Evolutionary conservation across 805 yeast genomes (phyloP).

Genomic region (Cephaloascus fragrans): DNA sequence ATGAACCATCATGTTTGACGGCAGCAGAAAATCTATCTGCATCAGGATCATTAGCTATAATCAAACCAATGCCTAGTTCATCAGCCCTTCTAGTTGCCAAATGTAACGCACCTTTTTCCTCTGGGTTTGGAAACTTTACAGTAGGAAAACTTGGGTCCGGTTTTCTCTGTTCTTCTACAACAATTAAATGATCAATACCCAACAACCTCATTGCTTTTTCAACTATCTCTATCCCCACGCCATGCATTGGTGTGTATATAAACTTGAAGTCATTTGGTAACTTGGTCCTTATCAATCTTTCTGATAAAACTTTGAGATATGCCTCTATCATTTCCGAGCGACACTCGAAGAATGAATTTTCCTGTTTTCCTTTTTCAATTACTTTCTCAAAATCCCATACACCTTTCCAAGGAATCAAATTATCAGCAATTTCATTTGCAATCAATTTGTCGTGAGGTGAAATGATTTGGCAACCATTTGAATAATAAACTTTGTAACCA

Average conservation of each 20-base stretch:
- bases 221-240: constrained; percentile 72
- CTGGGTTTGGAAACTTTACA: constrained; percentile 90
- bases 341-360: constrained; percentile 23
- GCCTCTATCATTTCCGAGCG: constrained; percentile 28
- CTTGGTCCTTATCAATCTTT: constrained; percentile 19
- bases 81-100: constrained; percentile 61
- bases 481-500: constrained; percentile 91
- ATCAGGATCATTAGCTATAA: constrained; percentile 92
- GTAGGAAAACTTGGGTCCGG: constrained; percentile 88
- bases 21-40: constrained; percentile 92
- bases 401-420: constrained; percentile 49
- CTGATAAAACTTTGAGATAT: constrained; percentile 26
- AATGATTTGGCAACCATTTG: constrained; percentile 91
- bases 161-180: constrained; percentile 52
- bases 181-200: constrained; percentile 20
- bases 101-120: constrained; percentile 84
- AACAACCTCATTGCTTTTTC: constrained; percentile 25
- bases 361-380: constrained; percentile 13
- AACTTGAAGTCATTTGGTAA: constrained; percentile 30
- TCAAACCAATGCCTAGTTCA: constrained; percentile 33
- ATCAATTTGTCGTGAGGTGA: constrained; percentile 82
- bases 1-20: constrained; percentile 34
- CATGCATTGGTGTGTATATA: constrained; percentile 93
- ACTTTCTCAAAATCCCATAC: constrained; percentile 39
- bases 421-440: constrained; percentile 50